Evolutionary conservation across 1,139 yeast species (phyloP), one percentile per base, ranked within the genome.

Genomic region (Hansenula lynferdii): DNA sequence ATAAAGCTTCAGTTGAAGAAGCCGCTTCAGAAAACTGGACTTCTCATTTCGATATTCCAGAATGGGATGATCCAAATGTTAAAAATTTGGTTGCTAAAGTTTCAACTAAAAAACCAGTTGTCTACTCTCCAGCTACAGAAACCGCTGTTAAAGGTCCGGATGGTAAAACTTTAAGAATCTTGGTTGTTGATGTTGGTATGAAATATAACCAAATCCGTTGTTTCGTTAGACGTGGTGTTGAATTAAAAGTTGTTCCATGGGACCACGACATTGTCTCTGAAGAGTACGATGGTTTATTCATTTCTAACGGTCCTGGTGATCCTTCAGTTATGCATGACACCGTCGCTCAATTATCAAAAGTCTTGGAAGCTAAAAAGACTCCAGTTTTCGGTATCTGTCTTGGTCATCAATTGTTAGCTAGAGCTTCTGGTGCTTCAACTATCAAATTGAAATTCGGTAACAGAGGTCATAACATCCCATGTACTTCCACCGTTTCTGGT

Each of bases 231-330:
- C 84, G 98, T 58, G 98, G 99, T 58, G 96, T 94, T 42, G 97
- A 94, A 66, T 72, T 94, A 54, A 78, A 80, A 61, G 97, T 94
- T 43, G 97, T 94, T 37, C 98, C 98, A 44, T 92, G 95, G 92
- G 82, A 94, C 61, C 78, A 89, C 60, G 96, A 90, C 64, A 82
- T 85, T 60, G 68, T 85, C 45, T 56, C 64, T 36, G 92, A 86
- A 60, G 71, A 77, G 46, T 94, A 84, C 61, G 97, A 94, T 62
- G 99, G 98, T 69, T 72, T 94, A 56, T 94, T 94, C 65, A 74
- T 92, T 50, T 89, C 97, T 42, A 94, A 94, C 65, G 99, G 99
- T 70, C 99, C 99, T 31, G 99, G 99, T 76, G 97, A 94, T 68
- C 99, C 99, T 43, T 77, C 95, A 33, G 86, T 85, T 43, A 74